A percentile compares a stretch with the other conserved stretches of the same genome.
phyloP scores from a whole-genome alignment of 768 basidiomycete species.

The Boletus barrowsii region DNA sequence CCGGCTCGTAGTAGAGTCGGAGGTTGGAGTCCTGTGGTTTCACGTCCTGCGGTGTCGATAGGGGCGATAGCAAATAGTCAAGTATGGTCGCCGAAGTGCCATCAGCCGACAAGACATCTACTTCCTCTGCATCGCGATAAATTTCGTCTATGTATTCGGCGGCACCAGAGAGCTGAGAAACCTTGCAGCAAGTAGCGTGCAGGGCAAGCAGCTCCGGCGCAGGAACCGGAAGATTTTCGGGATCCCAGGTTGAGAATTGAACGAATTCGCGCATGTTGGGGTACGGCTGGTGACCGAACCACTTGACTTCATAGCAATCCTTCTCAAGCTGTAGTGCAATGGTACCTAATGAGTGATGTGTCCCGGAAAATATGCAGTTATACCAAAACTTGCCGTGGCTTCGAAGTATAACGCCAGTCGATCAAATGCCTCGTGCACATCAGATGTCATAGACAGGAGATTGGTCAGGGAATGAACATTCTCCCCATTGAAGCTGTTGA shows the following conservation, averaged over 20 bases:
- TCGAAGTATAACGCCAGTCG: background rate
- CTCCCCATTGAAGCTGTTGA: background rate
- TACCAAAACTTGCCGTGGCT: no score
- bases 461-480: slow-evolving; percentile 9
- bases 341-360: background rate
- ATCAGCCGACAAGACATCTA: background rate
- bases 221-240: slow-evolving; percentile 13
- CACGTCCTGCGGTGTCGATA: background rate
- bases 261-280: background rate
- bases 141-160: slow-evolving; percentile 16
- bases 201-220: slow-evolving; percentile 10
- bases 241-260: slow-evolving; percentile 3
- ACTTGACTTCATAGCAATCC: slow-evolving; percentile 7
- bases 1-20: no score
- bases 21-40: no score
- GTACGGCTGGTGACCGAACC: background rate
- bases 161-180: slow-evolving; percentile 25
- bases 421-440: slow-evolving; percentile 2
- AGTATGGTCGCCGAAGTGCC: slow-evolving; percentile 1
- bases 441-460: background rate
- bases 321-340: background rate
- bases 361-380: no score
- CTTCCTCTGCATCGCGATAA: slow-evolving; percentile 3
- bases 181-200: slow-evolving; percentile 24
- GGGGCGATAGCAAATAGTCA: background rate